A percentile compares a stretch with the other conserved stretches of the same genome.
phyloP scores from a whole-genome alignment of 345 rosid genomes.

The Moricandia moricandioides region DNA sequence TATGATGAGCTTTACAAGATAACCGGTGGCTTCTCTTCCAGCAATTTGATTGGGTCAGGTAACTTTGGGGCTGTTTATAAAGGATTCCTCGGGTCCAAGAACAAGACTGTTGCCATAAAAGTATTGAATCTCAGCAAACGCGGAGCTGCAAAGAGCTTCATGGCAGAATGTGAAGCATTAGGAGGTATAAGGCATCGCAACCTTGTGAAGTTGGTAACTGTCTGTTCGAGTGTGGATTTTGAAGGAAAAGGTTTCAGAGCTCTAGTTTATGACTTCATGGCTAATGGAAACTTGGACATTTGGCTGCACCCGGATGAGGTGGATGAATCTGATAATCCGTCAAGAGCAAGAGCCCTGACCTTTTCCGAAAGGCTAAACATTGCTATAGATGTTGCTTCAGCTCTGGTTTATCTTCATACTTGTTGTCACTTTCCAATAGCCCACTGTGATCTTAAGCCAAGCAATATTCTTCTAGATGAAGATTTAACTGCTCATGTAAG shows the following conservation, averaged over 20 bases:
- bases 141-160: slow-evolving; percentile 47
- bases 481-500: background rate
- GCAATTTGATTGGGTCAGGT: slow-evolving; percentile 30
- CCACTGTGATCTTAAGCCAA: slow-evolving; percentile 1
- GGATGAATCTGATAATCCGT: no score
- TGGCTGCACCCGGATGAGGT: slow-evolving; percentile 30
- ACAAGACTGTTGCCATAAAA: slow-evolving; percentile 28
- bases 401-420: background rate
- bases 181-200: slow-evolving; percentile 40
- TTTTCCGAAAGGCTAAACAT: background rate
- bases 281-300: slow-evolving; percentile 28
- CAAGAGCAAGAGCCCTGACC: no score
- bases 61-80: slow-evolving; percentile 1
- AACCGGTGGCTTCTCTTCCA: slow-evolving; percentile 32
- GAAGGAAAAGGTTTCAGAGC: slow-evolving; percentile 33
- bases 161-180: slow-evolving; percentile 48
- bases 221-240: slow-evolving; percentile 36
- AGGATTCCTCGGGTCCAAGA: background rate
- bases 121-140: slow-evolving; percentile 39
- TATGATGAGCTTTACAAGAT: slow-evolving; percentile 28
- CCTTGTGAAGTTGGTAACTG: slow-evolving; percentile 41
- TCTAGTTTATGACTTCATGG: slow-evolving; percentile 29
- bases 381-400: background rate
- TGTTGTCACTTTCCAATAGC: background rate
- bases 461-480: background rate